Conservation (phyloP, 2,329 filamentous ascomycete genomes). For the Uncinocarpus reesii region DNA sequence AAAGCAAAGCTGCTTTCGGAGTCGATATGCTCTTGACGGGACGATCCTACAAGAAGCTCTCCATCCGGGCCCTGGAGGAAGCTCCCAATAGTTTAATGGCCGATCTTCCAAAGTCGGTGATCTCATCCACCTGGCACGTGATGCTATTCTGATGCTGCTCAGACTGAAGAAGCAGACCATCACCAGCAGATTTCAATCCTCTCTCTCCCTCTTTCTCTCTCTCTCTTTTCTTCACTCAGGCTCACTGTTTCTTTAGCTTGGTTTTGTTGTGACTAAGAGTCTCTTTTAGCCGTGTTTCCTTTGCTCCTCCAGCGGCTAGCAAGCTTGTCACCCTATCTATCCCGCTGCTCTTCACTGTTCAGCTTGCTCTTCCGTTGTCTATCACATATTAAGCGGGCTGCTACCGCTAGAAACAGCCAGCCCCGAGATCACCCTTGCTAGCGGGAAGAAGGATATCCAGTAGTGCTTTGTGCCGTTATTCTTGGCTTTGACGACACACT, state of each 20-base stretch:
- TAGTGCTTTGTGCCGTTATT: too few species aligned
- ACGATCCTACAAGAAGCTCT: not conserved
- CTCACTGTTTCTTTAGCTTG: not conserved
- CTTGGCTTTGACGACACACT: not conserved
- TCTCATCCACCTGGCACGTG: constrained; percentile 10
- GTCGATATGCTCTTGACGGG: not conserved
- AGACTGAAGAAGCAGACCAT: not conserved
- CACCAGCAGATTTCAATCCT: not conserved
- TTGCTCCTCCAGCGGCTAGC: not conserved
- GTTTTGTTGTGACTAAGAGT: too few species aligned
- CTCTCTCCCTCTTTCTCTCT: constrained; percentile 1
- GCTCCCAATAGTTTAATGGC: too few species aligned
- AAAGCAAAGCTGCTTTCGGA: not conserved
- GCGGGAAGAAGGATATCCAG: not conserved
- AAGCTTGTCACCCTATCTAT: not conserved
- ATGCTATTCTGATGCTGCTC: constrained; percentile 1
- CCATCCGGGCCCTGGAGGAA: not conserved
- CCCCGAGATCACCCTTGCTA: too few species aligned
- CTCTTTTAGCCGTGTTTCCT: too few species aligned
- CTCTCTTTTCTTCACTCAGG: not conserved
- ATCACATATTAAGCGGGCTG: not conserved
- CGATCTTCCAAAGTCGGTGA: constrained; percentile 3
- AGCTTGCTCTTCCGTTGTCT: not conserved
- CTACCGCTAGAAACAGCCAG: not conserved
- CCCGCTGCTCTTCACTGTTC: not conserved